Conservation (phyloP, 1,139 yeast genomes). For the Hanseniaspora gamundiae region DNA sequence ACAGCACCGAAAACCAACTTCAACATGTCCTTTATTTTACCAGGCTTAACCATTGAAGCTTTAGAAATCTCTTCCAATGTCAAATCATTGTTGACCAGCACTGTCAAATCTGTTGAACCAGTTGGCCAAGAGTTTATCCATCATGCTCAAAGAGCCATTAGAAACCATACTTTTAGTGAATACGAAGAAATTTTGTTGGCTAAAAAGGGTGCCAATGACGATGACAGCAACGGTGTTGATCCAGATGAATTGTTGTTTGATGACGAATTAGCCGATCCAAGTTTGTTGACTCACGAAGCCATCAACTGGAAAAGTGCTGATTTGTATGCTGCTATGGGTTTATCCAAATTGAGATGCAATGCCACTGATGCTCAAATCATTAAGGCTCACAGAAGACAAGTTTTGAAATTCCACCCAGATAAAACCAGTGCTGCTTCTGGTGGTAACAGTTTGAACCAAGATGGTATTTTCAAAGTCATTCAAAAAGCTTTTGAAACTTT, state of each 20-base stretch:
- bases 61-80: conserved; percentile 41
- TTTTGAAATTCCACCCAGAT: conserved; percentile 95
- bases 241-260: conserved; percentile 69
- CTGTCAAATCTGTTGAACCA: conserved; percentile 86
- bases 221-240: conserved; percentile 42
- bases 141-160: conserved; percentile 89
- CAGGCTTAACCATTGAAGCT: conserved; percentile 29
- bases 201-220: conserved; percentile 66
- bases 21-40: conserved; percentile 22
- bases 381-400: conserved; percentile 95
- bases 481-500: conserved; percentile 92
- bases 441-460: conserved; percentile 82
- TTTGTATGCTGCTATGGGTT: conserved; percentile 90
- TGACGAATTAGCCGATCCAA: conserved; percentile 55
- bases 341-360: conserved; percentile 78
- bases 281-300: conserved; percentile 78
- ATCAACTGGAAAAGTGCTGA: conserved; percentile 97
- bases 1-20: not conserved
- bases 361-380: conserved; percentile 92
- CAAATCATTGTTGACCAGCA: conserved; percentile 45
- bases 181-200: conserved; percentile 90
- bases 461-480: conserved; percentile 94
- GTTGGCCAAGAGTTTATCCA: conserved; percentile 94
- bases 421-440: conserved; percentile 60
- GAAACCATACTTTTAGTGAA: conserved; percentile 99